phyloP scores from a whole-genome alignment of 2,329 filamentous ascomycete genomes.

The Colletotrichum tamarilloi region DNA sequence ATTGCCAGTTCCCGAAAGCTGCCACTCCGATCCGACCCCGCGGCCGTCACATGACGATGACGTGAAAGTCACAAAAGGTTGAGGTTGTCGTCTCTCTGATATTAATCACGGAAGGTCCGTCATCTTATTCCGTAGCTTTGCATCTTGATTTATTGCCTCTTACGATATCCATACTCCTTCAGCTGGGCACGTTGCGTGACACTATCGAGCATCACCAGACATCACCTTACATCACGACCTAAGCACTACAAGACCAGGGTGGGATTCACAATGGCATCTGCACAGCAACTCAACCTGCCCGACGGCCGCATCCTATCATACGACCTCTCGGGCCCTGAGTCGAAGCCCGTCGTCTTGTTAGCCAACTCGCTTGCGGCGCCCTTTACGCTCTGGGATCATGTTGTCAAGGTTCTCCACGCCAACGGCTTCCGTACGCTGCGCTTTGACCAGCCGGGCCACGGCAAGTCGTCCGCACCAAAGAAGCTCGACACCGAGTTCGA shows the following conservation, averaged over 20 bases:
- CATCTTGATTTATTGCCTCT: background rate
- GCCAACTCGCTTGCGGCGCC: constrained; percentile 53
- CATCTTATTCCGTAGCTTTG: background rate
- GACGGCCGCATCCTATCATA: constrained; percentile 45
- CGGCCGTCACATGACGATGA: constrained; percentile 35
- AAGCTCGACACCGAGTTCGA: constrained; percentile 51
- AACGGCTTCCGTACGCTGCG: constrained; percentile 53
- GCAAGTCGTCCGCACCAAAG: constrained; percentile 47
- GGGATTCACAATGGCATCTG: constrained; percentile 37
- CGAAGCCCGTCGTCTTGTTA: constrained; percentile 48
- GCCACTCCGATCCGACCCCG: constrained; percentile 25
- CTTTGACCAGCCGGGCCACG: constrained; percentile 57
- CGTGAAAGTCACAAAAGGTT: constrained; percentile 18
- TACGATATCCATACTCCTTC: background rate
- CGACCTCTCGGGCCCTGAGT: constrained; percentile 39
- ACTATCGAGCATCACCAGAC: background rate
- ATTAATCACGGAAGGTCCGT: background rate
- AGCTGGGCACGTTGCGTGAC: background rate
- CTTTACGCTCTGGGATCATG: constrained; percentile 51
- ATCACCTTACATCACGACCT: background rate
- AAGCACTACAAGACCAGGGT: constrained; percentile 40
- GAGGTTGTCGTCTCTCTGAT: background rate
- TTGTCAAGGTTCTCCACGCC: constrained; percentile 47
- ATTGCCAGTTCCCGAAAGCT: constrained; percentile 19
- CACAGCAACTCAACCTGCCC: constrained; percentile 38